phyloP scores from a whole-genome alignment of 352 stramenopile species.

The Paralagenidium karlingii region DNA sequence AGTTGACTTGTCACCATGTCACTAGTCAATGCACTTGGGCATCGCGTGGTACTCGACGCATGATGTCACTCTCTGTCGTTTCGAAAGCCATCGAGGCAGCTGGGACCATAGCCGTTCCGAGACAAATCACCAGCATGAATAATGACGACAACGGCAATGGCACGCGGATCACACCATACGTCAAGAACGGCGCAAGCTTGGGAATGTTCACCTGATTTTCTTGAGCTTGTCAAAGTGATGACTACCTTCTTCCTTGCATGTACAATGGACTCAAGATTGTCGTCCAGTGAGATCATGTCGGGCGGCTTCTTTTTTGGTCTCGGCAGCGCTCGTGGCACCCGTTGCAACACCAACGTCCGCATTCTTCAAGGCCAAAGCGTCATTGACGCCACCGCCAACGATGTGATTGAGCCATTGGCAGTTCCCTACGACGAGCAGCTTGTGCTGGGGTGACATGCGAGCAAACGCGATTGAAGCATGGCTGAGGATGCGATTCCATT shows the following conservation, averaged over 20 bases:
- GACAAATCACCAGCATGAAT: constrained; percentile 60
- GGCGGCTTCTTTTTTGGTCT: constrained; percentile 78
- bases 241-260: no score
- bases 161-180: constrained; percentile 46
- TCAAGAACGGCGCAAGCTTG: constrained; percentile 26
- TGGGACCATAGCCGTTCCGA: constrained; percentile 67
- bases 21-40: constrained; percentile 28
- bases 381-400: no score
- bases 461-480: constrained; percentile 96
- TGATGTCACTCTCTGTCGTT: constrained; percentile 36
- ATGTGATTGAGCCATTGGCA: constrained; percentile 34
- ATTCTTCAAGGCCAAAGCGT: no score
- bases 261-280: constrained; percentile 97
- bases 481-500: no score
- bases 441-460: constrained; percentile 85
- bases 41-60: constrained; percentile 35
- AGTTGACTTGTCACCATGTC: constrained; percentile 55
- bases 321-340: constrained; percentile 86
- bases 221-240: constrained; percentile 89
- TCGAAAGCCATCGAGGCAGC: constrained; percentile 80
- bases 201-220: constrained; percentile 73
- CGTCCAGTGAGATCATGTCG: constrained; percentile 96
- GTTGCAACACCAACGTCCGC: constrained; percentile 93
- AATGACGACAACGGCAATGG: constrained; percentile 54
- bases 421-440: constrained; percentile 81